Percentiles rank a stretch among this genome's conserved stretches.
Evolutionary conservation across 75 land plant genomes (phyloP).

Genomic region (Selaginella moellendorffii): DNA sequence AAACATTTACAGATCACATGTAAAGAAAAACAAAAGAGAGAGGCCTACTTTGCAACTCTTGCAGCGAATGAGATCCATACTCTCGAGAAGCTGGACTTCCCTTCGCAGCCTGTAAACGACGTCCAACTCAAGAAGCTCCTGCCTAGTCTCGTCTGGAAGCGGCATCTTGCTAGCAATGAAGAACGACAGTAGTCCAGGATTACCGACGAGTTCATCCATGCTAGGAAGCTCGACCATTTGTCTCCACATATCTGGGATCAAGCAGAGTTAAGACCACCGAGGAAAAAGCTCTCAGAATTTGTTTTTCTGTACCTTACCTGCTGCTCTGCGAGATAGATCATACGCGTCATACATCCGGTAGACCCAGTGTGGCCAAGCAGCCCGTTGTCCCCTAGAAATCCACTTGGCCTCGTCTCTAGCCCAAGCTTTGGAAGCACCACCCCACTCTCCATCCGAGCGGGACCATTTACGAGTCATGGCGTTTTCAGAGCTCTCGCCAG

Average conservation of each 20-base stretch:
- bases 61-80: constrained; percentile 57
- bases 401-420: constrained; percentile 26
- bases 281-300: neutral
- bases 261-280: neutral
- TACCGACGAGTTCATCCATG: constrained; percentile 50
- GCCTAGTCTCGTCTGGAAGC: constrained; percentile 59
- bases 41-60: constrained; percentile 55
- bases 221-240: constrained; percentile 57
- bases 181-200: constrained; percentile 68
- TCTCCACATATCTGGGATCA: constrained; percentile 76
- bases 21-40: neutral
- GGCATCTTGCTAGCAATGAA: constrained; percentile 89
- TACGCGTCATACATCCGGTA: constrained; percentile 85
- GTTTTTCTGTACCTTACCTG: constrained; percentile 38
- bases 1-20: neutral
- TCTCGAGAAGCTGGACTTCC: constrained; percentile 75
- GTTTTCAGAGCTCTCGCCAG: too few relatives aligned
- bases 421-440: constrained; percentile 33
- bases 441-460: constrained; percentile 28
- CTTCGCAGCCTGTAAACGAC: constrained; percentile 60
- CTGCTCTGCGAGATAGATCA: constrained; percentile 65
- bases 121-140: constrained; percentile 88
- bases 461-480: too few relatives aligned
- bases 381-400: constrained; percentile 27
- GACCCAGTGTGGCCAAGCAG: constrained; percentile 91